Base-by-base conservation (phyloP, 164 flowering plant species). In the Vitis rupestris region DNA sequence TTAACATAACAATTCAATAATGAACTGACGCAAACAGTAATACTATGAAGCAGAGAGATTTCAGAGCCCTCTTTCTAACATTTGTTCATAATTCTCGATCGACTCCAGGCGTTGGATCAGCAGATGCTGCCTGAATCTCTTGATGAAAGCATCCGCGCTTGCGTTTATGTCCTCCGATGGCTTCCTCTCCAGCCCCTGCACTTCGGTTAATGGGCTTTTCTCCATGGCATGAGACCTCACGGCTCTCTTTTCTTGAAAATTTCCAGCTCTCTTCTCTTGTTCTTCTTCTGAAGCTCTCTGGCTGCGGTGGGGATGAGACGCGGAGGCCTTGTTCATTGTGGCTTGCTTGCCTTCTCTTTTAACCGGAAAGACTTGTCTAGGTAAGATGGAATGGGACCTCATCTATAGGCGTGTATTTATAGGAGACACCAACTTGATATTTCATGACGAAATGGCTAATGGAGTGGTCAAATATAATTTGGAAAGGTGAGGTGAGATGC, bases 81-180 rank as follows among this genome's bases (percentile, higher is more conserved):
- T 92, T 63, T 87, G 59, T 65, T 88, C 78, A 53, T 76, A 85
- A 50, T 87, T 87, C 82, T 90, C 91, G 19, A 92, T 86, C 16
- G 97, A 90, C 52, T 90, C 88, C 7, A 90, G 85, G 75, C 97
- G 76, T 63, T 92, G 95, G 62, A 92, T 76, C 58, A 76, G 57
- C 52, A 92, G 75, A 62, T 90, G 89, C 29, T 83, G 76, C 82
- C 83, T 84, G 80, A 88, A 92, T 11, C 81, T 82, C 81, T 74
- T 74, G 74, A 92, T 90, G 82, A 90, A 90, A 1, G 81, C 88
- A 48, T 92, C 95, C 0, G 95, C 97, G 16, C 91, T 79, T 68
- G 80, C 76, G 65, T 92, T 75, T 17, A 92, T 79, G 63, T 94
- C 94, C 54, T 71, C 84, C 1, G 86, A 50, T 0, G 81, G 55